Percentiles rank a stretch among this genome's conserved stretches.
Evolutionary conservation across 805 yeast species (phyloP).

Genomic region (Candida sithepensis): DNA sequence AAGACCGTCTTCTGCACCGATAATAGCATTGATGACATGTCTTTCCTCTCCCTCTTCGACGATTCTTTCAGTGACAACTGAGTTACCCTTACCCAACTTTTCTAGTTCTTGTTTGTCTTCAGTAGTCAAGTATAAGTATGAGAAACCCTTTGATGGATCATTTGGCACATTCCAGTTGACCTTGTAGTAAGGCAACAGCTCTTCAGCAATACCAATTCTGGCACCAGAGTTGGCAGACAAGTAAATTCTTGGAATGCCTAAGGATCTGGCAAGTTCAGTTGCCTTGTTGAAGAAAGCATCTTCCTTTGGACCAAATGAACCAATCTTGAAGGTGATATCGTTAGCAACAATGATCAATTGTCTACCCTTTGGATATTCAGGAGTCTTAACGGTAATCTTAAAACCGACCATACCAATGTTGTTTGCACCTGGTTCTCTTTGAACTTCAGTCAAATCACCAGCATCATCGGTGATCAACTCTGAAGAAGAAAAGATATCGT

Average conservation of each 20-base stretch:
- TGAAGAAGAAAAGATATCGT: conserved; percentile 69
- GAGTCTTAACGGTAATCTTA: conserved; percentile 85
- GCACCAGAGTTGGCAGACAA: conserved; percentile 99
- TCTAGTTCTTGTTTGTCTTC: conserved; percentile 58
- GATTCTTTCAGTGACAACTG: conserved; percentile 69
- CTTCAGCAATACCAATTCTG: conserved; percentile 97
- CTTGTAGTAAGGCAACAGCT: conserved; percentile 79
- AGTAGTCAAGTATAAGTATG: conserved; percentile 75
- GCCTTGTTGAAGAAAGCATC: conserved; percentile 89
- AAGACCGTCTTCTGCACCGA: conserved; percentile 93
- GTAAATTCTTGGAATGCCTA: conserved; percentile 94
- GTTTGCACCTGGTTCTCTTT: conserved; percentile 95
- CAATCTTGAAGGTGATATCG: conserved; percentile 96
- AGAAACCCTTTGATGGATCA: conserved; percentile 82
- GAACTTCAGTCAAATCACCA: conserved; percentile 78
- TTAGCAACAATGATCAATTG: conserved; percentile 90
- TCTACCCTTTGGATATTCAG: conserved; percentile 96
- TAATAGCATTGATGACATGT: conserved; percentile 73
- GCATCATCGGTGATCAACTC: conserved; percentile 86
- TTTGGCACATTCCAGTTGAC: conserved; percentile 87
- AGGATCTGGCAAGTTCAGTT: conserved; percentile 83
- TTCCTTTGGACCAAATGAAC: conserved; percentile 97
- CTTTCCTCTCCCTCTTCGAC: conserved; percentile 87
- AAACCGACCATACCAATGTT: conserved; percentile 97
- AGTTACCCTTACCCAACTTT: conserved; percentile 54